Base-by-base conservation (phyloP, 1,139 yeast species). In the Debaryomyces fabryi region DNA sequence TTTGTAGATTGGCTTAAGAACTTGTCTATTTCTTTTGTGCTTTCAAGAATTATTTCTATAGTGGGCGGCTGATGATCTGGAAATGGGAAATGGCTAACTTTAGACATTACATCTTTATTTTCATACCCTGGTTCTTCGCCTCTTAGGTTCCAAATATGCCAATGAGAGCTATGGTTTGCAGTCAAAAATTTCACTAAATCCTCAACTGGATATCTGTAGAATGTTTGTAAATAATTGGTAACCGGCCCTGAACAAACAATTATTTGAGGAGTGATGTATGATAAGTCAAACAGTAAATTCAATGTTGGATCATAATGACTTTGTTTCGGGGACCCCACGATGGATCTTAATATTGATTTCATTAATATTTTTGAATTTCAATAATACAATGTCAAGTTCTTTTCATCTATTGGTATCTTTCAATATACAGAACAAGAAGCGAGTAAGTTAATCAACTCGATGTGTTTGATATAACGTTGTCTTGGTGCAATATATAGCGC, bases 11-110 rank as follows among this genome's bases (percentile, higher is more conserved):
- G 25, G 1, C 40, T 30, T 29, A 86, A 59, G 53, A 65, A 85
- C 0, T 57, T 54, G 43, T 75, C 68, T 8, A 92, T 77, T 1
- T 76, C 78, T 13, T 62, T 58, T 0, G 84, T 72, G 2, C 80
- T 64, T 2, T 59, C 55, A 2, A 78, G 63, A 13, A 92, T 60
- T 12, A 79, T 57, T 0, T 64, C 56, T 47, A 92, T 76, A 0
- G 91, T 79, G 0, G 96, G 92, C 0, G 95, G 84, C 44, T 81
- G 79, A 60, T 91, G 97, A 60, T 92, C 98, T 7, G 85, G 79
- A 66, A 88, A 85, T 1, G 86, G 88, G 51, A 65, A 71, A 52
- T 74, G 76, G 16, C 67, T 50, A 23, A 71, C 60, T 52, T 69
- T 61, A 7, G 53, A 57, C 2, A 42, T 44, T 1, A 73, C 72